Evolutionary conservation across 176 grass and related monocot species (phyloP).

Genomic region (Hsuehochloa calcarea): DNA sequence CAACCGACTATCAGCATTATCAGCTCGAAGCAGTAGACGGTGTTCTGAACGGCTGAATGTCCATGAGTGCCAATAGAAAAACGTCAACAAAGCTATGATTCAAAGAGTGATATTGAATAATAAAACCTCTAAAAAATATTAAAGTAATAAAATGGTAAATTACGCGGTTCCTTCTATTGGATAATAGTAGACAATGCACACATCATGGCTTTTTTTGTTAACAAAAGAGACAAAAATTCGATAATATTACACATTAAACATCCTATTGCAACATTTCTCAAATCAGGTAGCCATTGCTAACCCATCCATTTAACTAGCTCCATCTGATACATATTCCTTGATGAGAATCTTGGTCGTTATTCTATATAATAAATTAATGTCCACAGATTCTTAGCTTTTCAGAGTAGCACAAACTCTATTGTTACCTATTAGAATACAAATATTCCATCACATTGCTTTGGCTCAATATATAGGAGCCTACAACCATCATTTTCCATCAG

Average conservation of each 20-base stretch:
- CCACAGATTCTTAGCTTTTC: background rate
- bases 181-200: background rate
- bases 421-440: background rate
- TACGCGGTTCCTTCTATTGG: background rate
- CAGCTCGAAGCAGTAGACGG: conserved; percentile 78
- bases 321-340: background rate
- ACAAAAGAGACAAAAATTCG: background rate
- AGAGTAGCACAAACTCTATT: background rate
- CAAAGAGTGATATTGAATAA: background rate
- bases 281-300: background rate
- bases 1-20: conserved; percentile 95
- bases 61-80: conserved; percentile 19
- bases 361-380: background rate
- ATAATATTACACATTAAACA: background rate
- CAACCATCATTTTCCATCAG: background rate
- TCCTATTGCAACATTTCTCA: background rate
- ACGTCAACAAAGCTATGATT: conserved; percentile 10
- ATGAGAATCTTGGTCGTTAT: background rate
- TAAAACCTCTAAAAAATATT: background rate
- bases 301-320: conserved; percentile 4
- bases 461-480: background rate
- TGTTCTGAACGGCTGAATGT: conserved; percentile 82
- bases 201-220: background rate
- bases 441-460: background rate
- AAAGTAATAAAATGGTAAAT: background rate